Evolutionary conservation across 257 asterid genomes (phyloP).

Genomic region (Cordia subcordata): DNA sequence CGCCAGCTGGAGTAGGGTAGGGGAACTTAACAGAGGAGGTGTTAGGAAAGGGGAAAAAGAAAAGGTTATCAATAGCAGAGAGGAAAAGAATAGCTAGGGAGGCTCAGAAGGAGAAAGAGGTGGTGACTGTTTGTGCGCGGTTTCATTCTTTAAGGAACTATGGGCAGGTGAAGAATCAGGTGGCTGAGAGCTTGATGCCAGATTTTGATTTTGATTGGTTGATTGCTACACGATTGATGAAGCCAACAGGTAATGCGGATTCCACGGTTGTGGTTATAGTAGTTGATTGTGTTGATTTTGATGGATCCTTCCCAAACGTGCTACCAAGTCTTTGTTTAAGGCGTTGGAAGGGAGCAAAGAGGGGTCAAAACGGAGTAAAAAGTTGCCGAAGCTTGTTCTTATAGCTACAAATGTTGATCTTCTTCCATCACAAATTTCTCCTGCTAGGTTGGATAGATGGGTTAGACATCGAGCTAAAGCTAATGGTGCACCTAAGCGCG

Average conservation of each 20-base stretch:
- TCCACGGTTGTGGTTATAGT: constrained; percentile 87
- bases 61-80: constrained; percentile 64
- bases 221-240: constrained; percentile 73
- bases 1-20: constrained; percentile 81
- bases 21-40: constrained; percentile 85
- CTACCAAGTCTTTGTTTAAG: constrained; percentile 74
- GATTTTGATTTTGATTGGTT: constrained; percentile 86
- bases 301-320: constrained; percentile 91
- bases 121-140: constrained; percentile 82
- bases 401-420: constrained; percentile 96
- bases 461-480: constrained; percentile 87
- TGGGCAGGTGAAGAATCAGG: constrained; percentile 80
- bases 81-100: constrained; percentile 63
- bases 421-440: constrained; percentile 89
- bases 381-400: constrained; percentile 82
- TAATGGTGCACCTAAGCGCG: constrained; percentile 80
- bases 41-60: constrained; percentile 46
- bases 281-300: constrained; percentile 91
- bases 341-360: constrained; percentile 47
- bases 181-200: constrained; percentile 79
- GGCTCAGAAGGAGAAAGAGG: constrained; percentile 55
- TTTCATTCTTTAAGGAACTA: constrained; percentile 88
- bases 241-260: constrained; percentile 77
- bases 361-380: constrained; percentile 48
- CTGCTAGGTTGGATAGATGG: constrained; percentile 84